A percentile compares a stretch with the other conserved stretches of the same genome.
phyloP scores from a whole-genome alignment of 2,329 filamentous ascomycete species.

The Madurella fahalii region DNA sequence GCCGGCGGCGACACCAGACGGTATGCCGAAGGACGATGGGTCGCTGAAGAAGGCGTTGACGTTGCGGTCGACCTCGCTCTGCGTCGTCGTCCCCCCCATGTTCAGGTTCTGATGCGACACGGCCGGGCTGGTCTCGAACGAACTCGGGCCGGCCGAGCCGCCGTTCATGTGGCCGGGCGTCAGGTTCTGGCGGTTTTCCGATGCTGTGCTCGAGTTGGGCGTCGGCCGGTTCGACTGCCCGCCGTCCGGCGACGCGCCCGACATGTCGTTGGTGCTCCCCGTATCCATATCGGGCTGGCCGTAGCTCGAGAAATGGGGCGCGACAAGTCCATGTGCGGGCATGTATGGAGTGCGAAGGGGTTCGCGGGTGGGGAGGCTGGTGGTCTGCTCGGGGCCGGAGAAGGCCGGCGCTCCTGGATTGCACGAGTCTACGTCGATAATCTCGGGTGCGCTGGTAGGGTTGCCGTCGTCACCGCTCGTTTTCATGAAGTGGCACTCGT shows the following conservation, averaged over 20 bases:
- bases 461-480: conserved; percentile 39
- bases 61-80: conserved; percentile 35
- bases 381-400: conserved; percentile 12
- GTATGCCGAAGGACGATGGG: conserved; percentile 35
- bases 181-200: conserved; percentile 34
- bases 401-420: conserved; percentile 26
- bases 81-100: conserved; percentile 27
- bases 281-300: conserved; percentile 40
- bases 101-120: conserved; percentile 41
- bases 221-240: conserved; percentile 53
- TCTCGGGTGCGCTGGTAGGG: conserved; percentile 35
- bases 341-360: conserved; percentile 16
- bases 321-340: conserved; percentile 15
- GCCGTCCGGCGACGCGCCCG: conserved; percentile 45
- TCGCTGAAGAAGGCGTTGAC: conserved; percentile 39
- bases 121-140: conserved; percentile 51
- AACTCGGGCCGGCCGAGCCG: conserved; percentile 36
- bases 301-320: conserved; percentile 29
- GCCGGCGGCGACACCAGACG: conserved; percentile 24
- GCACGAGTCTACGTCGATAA: conserved; percentile 36
- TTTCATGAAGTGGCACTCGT: conserved; percentile 44
- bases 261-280: conserved; percentile 44
- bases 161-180: conserved; percentile 32
- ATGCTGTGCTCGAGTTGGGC: conserved; percentile 53
- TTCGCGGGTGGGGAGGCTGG: conserved; percentile 22